phyloP scores from a whole-genome alignment of 2,329 filamentous ascomycete species.

The Tolypocladium tropicale region DNA sequence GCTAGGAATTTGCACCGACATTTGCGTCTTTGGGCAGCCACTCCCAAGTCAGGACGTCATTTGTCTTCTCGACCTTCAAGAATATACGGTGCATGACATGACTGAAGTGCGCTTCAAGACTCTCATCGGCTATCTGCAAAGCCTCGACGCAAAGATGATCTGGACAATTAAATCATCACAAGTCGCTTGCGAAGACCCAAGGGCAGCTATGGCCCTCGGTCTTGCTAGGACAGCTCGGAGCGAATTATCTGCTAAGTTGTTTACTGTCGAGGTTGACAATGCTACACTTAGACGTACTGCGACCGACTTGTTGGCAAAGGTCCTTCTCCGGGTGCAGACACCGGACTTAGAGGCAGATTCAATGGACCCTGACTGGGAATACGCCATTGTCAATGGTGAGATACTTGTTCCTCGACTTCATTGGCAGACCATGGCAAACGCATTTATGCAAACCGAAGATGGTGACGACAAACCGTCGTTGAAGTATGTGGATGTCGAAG shows the following conservation, averaged over 20 bases:
- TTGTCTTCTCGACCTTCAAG: slow-evolving; percentile 2
- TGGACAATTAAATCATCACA: slow-evolving; percentile 1
- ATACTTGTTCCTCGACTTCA: slow-evolving; percentile 3
- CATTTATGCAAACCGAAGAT: background rate
- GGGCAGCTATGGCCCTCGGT: slow-evolving; percentile 3
- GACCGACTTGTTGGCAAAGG: background rate
- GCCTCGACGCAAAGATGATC: background rate
- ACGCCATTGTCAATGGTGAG: background rate
- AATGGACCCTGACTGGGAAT: slow-evolving; percentile 5
- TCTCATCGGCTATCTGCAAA: background rate
- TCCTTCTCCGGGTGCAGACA: background rate
- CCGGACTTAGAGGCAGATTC: background rate
- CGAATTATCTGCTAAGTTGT: slow-evolving; percentile 3
- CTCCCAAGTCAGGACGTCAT: slow-evolving; percentile 1
- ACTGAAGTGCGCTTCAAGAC: background rate
- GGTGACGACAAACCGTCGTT: background rate
- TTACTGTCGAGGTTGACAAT: slow-evolving; percentile 4
- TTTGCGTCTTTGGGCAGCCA: slow-evolving; percentile 1
- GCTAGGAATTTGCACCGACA: background rate
- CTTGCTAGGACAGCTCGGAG: slow-evolving; percentile 2
- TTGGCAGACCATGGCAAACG: slow-evolving; percentile 3
- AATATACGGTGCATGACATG: background rate
- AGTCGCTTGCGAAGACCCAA: slow-evolving; percentile 1
- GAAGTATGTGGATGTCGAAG: background rate
- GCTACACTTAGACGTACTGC: background rate